Evolutionary conservation across 106 monocot genomes (phyloP).

Genomic region (Acorus calamus): DNA sequence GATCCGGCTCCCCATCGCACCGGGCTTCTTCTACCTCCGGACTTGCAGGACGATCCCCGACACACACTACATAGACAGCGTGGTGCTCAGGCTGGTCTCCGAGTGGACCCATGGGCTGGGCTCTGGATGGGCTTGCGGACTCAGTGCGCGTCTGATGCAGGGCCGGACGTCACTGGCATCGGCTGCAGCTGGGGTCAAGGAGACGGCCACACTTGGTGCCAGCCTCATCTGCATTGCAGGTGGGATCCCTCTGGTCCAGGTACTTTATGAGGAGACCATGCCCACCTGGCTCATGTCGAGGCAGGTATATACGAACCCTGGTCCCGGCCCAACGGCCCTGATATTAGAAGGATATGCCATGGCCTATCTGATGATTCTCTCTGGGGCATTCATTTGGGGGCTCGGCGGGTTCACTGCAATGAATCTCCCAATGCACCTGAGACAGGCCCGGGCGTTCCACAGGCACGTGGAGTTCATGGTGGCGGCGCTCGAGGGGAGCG

Average conservation of each 20-base stretch:
- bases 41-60: constrained; percentile 67
- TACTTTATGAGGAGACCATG: constrained; percentile 69
- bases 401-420: constrained; percentile 17
- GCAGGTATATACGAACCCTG: constrained; percentile 8
- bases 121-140: constrained; percentile 19
- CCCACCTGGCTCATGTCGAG: constrained; percentile 49
- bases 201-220: constrained; percentile 54
- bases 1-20: constrained; percentile 21
- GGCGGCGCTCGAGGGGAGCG: constrained; percentile 45
- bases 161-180: constrained; percentile 30
- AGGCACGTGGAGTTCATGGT: constrained; percentile 64
- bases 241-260: constrained; percentile 45
- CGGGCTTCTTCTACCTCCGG: constrained; percentile 75
- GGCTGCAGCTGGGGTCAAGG: constrained; percentile 29
- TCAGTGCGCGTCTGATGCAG: constrained; percentile 22
- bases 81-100: constrained; percentile 45
- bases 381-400: constrained; percentile 64
- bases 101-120: constrained; percentile 36
- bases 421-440: constrained; percentile 7
- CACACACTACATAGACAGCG: constrained; percentile 42
- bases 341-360: constrained; percentile 69
- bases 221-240: constrained; percentile 68
- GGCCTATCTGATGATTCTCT: constrained; percentile 61
- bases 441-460: constrained; percentile 23
- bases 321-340: constrained; percentile 7